Conservation (phyloP, 768 basidiomycete species). For the Leucosporidium yakuticum region DNA sequence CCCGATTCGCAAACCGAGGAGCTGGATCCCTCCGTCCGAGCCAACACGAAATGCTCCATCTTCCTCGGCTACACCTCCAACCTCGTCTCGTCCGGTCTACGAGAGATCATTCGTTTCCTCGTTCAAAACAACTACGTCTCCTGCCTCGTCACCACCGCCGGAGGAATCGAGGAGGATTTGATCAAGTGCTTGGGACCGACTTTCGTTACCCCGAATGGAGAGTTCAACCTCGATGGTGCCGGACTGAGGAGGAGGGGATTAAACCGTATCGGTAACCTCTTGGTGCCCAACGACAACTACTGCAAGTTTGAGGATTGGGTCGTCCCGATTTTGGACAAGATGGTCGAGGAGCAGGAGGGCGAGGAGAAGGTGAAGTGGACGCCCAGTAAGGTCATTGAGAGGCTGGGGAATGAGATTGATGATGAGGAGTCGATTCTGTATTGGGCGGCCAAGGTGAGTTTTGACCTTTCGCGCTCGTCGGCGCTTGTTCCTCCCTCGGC, state of each 20-base stretch:
- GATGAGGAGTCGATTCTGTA: constrained; percentile 97
- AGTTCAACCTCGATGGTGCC: constrained; percentile 82
- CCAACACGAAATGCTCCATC: constrained; percentile 70
- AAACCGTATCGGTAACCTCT: constrained; percentile 92
- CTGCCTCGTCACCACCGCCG: constrained; percentile 91
- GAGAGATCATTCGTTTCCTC: constrained; percentile 84
- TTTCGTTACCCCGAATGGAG: constrained; percentile 66
- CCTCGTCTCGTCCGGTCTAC: constrained; percentile 91
- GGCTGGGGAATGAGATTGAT: constrained; percentile 95
- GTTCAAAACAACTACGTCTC: constrained; percentile 87
- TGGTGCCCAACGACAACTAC: constrained; percentile 97
- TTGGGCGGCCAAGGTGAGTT: constrained; percentile 94
- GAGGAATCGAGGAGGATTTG: constrained; percentile 97
- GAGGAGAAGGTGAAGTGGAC: constrained; percentile 68
- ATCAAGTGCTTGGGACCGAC: constrained; percentile 98
- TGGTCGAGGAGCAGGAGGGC: constrained; percentile 78
- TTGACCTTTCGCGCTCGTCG: too few species aligned
- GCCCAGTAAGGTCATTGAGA: constrained; percentile 84
- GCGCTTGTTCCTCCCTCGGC: not conserved
- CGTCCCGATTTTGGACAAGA: constrained; percentile 80
- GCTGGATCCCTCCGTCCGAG: constrained; percentile 55
- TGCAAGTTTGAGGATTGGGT: constrained; percentile 99
- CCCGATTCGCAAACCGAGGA: constrained; percentile 65
- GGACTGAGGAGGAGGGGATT: constrained; percentile 80
- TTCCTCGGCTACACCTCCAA: constrained; percentile 99